Evolutionary conservation across 768 basidiomycete species (phyloP).

Genomic region (Xerocomellus amylosporus): DNA sequence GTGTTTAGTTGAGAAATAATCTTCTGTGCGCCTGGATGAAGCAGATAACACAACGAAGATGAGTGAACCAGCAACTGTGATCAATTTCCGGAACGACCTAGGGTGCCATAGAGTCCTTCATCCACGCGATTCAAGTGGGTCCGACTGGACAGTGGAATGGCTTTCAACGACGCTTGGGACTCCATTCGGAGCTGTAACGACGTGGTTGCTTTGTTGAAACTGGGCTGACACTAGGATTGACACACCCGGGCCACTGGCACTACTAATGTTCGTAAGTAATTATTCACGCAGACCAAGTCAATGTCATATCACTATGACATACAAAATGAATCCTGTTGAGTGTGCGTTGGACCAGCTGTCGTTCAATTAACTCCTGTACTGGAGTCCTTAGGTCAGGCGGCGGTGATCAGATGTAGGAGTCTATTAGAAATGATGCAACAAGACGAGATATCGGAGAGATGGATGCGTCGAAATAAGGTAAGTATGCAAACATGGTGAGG

Average conservation of each 20-base stretch:
- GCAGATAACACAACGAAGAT: conserved; percentile 1
- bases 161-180: not conserved
- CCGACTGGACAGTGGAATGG: conserved; percentile 11
- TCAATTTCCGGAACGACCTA: conserved; percentile 12
- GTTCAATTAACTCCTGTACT: too few relatives aligned
- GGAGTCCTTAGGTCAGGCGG: too few relatives aligned
- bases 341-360: too few relatives aligned
- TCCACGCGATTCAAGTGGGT: conserved; percentile 17
- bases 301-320: not conserved
- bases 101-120: conserved; percentile 23
- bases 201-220: not conserved
- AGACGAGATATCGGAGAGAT: too few relatives aligned
- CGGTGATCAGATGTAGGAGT: too few relatives aligned
- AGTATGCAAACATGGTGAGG: too few relatives aligned
- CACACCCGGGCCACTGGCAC: too few relatives aligned
- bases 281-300: not conserved
- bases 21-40: conserved; percentile 48
- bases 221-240: not conserved
- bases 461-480: too few relatives aligned
- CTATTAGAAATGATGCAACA: too few relatives aligned
- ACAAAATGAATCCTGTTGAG: too few relatives aligned
- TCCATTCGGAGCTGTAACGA: conserved; percentile 15
- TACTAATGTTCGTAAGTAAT: not conserved
- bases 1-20: conserved; percentile 47
- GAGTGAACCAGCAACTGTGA: not conserved